These are phyloP conservation scores for Fraxinus sp. DNA, from an alignment of 305 asterid species.

Conservation along the genomic window DNA sequence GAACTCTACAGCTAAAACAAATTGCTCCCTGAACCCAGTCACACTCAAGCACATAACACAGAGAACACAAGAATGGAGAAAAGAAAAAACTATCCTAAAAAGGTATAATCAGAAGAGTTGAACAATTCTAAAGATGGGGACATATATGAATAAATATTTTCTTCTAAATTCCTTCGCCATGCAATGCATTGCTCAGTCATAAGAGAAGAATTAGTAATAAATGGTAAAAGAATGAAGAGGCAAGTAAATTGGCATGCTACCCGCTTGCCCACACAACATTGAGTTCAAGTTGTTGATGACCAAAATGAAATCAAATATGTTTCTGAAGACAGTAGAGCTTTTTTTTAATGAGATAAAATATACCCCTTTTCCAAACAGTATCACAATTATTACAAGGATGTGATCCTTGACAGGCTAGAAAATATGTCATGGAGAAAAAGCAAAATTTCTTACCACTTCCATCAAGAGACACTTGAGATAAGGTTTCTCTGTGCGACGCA, in stretches of 20 bases:
- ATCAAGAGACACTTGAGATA: slow-evolving; percentile 75
- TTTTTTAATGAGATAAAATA: background rate
- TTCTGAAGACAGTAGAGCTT: background rate
- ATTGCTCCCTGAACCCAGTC: background rate
- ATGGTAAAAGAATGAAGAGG: background rate
- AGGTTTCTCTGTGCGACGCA: slow-evolving; percentile 68
- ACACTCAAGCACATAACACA: background rate
- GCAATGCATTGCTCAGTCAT: background rate
- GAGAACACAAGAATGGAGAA: background rate
- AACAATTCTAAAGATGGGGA: background rate
- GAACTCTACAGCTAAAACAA: slow-evolving; percentile 1
- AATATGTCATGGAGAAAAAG: background rate
- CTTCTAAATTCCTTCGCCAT: background rate
- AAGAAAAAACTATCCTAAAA: background rate
- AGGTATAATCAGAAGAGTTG: background rate
- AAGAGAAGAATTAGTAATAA: background rate
- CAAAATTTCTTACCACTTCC: slow-evolving; percentile 63
- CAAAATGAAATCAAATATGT: background rate
- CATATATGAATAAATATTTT: background rate
- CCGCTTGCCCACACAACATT: background rate
- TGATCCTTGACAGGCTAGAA: background rate
- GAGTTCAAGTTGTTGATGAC: slow-evolving; percentile 7
- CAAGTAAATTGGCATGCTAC: background rate
- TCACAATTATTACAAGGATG: background rate
- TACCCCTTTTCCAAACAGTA: slow-evolving; percentile 3